phyloP scores from a whole-genome alignment of 1,284 basidiomycete species.

The Boletus hoseneyae region DNA sequence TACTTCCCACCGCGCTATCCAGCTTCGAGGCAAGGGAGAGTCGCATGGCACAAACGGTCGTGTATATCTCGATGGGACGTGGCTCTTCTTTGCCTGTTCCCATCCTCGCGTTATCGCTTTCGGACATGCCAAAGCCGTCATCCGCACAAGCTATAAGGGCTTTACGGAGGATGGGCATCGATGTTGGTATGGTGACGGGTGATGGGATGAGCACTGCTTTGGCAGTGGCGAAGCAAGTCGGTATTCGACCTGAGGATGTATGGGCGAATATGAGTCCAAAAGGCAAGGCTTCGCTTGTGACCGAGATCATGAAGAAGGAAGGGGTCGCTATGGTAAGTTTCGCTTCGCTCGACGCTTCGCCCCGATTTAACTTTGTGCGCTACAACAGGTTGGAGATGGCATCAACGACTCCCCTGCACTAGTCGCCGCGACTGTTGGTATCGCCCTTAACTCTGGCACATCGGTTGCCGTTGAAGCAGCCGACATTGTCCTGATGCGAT shows the following conservation, averaged over 20 bases:
- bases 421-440: constrained; percentile 92
- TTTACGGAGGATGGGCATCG: constrained; percentile 82
- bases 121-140: constrained; percentile 82
- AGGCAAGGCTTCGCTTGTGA: constrained; percentile 83
- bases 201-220: constrained; percentile 80
- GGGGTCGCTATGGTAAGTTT: constrained; percentile 81
- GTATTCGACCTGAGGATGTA: constrained; percentile 76
- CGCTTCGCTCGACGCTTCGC: neutral
- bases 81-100: constrained; percentile 43
- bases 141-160: constrained; percentile 79
- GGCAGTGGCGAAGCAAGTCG: constrained; percentile 84
- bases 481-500: constrained; percentile 96
- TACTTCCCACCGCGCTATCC: constrained; percentile 56
- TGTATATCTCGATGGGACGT: constrained; percentile 69
- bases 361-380: neutral
- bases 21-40: constrained; percentile 69
- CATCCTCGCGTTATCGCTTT: constrained; percentile 71
- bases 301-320: constrained; percentile 72
- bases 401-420: constrained; percentile 99
- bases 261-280: constrained; percentile 91
- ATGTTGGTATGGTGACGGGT: constrained; percentile 89
- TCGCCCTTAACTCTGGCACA: constrained; percentile 93
- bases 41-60: constrained; percentile 73
- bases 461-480: constrained; percentile 98
- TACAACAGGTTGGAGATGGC: constrained; percentile 87